Base-by-base conservation (phyloP, 2,329 filamentous ascomycete species). In the Aspergillus thermomutatus region DNA sequence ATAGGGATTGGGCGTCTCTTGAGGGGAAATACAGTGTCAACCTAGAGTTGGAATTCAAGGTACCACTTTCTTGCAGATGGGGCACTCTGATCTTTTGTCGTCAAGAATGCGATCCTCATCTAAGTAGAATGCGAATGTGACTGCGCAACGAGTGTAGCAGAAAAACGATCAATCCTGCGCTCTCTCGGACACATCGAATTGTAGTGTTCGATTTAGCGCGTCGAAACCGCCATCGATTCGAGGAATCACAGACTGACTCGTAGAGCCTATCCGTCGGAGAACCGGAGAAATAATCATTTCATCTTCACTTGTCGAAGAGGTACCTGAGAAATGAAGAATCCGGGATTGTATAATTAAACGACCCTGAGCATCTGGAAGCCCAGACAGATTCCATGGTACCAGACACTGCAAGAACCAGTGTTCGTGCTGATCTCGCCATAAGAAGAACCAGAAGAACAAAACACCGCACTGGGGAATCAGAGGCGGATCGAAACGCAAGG, bases 141-240 rank as follows among this genome's bases (percentile, higher is more conserved):
- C 50, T 47, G 48, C 40, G 47, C 47, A 55, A 19, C 41, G 23
- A 43, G 27, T 40, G 49, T 46, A 55, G 49, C 49, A 51, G 48
- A 49, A 47, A 49, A 34, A 49, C 45, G 53, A 49, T 51, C 53
- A 21, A 50, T 49, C 27, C 53, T 51, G 26, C 51, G 41, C 25
- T 48, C 26, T 19, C 49, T 45, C 4, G 21, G 41, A 26, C 8
- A 28, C 53, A 55, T 28, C 53, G 9, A 55, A 55, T 55, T 28
- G 53, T 21, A 55, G 21, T 11, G 53, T 43, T 19, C 40, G 40
- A 41, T 49, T 55, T 50, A 48, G 47, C 53, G 53, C 53, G 37
- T 49, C 19, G 41, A 45, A 45, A 23, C 41, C 41, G 19, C 41
- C 41, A 23, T n/a, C 19, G 19, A 19, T 45, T 45, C 41, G 41